These are phyloP conservation scores for Cladosporium austrohemisphaericum DNA, from an alignment of 2,329 filamentous ascomycete genomes.

Conservation along the genomic window DNA sequence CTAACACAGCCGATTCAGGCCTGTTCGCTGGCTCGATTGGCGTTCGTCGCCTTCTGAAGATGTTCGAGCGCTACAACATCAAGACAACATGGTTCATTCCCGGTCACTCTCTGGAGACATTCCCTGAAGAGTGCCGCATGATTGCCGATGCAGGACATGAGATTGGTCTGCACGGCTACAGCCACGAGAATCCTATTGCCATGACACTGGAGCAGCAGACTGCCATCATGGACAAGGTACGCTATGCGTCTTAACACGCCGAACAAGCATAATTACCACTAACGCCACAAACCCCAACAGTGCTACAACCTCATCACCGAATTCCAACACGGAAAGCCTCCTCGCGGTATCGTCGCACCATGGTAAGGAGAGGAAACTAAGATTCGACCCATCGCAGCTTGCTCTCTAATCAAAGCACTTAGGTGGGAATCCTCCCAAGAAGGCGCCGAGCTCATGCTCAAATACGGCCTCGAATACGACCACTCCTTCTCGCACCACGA, in stretches of 20 bases:
- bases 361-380: slow-evolving; percentile 39
- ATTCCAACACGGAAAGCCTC: slow-evolving; percentile 66
- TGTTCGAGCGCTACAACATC: slow-evolving; percentile 70
- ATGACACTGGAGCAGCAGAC: slow-evolving; percentile 73
- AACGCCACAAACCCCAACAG: slow-evolving; percentile 13
- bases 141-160: slow-evolving; percentile 63
- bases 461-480: slow-evolving; percentile 67
- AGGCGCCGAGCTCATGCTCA: slow-evolving; percentile 60
- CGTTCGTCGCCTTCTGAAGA: slow-evolving; percentile 61
- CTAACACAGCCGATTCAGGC: too few species aligned
- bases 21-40: slow-evolving; percentile 67
- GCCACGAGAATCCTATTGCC: slow-evolving; percentile 67
- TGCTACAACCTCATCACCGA: slow-evolving; percentile 68
- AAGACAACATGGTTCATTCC: slow-evolving; percentile 66
- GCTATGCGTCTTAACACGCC: too few species aligned
- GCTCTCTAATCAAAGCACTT: background rate
- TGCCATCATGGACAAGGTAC: slow-evolving; percentile 64
- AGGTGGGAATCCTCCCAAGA: slow-evolving; percentile 67
- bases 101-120: slow-evolving; percentile 61
- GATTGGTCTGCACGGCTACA: slow-evolving; percentile 68
- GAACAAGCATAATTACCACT: too few species aligned
- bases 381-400: background rate
- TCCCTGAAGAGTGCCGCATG: slow-evolving; percentile 61
- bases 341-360: slow-evolving; percentile 67
- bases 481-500: slow-evolving; percentile 65